Percentiles rank a stretch among this genome's conserved stretches.
Conservation (phyloP, 257 asterid genomes). For the Penstemon davidsonii region DNA sequence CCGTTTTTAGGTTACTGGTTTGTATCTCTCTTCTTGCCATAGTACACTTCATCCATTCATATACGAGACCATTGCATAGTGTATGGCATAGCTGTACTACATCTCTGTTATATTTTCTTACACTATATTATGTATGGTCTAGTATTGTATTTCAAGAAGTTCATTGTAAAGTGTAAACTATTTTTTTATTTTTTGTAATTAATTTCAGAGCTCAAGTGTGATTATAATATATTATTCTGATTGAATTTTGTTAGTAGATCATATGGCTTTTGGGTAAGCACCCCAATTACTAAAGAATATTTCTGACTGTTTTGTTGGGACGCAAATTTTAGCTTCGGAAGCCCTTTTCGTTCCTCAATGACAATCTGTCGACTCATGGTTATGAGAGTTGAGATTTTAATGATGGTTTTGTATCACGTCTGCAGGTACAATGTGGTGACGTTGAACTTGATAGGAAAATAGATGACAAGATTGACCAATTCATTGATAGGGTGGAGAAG, state of each 20-base stretch:
- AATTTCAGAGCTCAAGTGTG: neutral
- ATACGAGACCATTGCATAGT: too few species aligned
- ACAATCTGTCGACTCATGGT: neutral
- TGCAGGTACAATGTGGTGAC: slow-evolving; percentile 91
- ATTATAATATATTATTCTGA: neutral
- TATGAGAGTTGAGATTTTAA: neutral
- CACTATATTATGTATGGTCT: neutral
- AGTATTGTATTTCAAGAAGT: neutral
- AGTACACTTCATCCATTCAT: too few species aligned
- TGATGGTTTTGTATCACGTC: neutral
- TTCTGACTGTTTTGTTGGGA: slow-evolving; percentile 4
- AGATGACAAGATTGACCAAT: slow-evolving; percentile 84
- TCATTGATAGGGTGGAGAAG: slow-evolving; percentile 90
- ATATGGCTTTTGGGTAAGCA: neutral
- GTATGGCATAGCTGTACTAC: too few species aligned
- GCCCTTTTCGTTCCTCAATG: slow-evolving; percentile 8
- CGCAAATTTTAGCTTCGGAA: neutral
- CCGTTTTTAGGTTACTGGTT: too few species aligned
- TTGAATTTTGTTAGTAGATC: neutral
- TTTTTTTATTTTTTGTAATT: neutral
- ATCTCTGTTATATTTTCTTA: slow-evolving; percentile 1
- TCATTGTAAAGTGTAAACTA: neutral
- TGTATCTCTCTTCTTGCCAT: too few species aligned
- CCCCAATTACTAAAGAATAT: neutral
- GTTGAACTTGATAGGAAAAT: slow-evolving; percentile 76